phyloP scores from a whole-genome alignment of 106 monocot species.

The Amphibolis antarctica region DNA sequence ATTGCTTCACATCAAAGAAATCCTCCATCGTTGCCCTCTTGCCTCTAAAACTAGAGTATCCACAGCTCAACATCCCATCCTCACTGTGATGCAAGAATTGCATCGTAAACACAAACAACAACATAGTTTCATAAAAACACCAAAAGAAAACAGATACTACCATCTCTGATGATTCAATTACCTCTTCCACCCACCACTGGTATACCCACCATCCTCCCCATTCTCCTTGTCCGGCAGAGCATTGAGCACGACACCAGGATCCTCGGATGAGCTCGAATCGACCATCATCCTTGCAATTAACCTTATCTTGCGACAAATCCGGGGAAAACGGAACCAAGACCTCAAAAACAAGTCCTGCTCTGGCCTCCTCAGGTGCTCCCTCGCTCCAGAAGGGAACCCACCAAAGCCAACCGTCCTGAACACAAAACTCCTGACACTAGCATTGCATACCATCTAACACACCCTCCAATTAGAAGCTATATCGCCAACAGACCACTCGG shows the following conservation, averaged over 20 bases:
- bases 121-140: background rate
- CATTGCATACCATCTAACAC: slow-evolving; percentile 11
- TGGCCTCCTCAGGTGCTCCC: background rate
- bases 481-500: background rate
- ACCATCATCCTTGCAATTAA: slow-evolving; percentile 5
- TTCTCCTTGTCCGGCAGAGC: background rate
- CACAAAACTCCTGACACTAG: slow-evolving; percentile 6
- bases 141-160: background rate
- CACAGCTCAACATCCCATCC: slow-evolving; percentile 67
- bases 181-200: slow-evolving; percentile 11
- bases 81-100: slow-evolving; percentile 31
- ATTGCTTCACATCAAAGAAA: slow-evolving; percentile 58
- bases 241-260: background rate
- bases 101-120: background rate
- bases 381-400: background rate
- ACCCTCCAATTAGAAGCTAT: background rate
- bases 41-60: slow-evolving; percentile 69
- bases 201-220: slow-evolving; percentile 8
- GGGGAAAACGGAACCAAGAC: background rate
- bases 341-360: slow-evolving; percentile 7
- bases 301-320: background rate
- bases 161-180: background rate
- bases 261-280: background rate
- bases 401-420: background rate
- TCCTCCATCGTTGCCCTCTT: slow-evolving; percentile 83